Conservation (phyloP, 176 grass and related monocot species). For the Oryza coarctata region DNA sequence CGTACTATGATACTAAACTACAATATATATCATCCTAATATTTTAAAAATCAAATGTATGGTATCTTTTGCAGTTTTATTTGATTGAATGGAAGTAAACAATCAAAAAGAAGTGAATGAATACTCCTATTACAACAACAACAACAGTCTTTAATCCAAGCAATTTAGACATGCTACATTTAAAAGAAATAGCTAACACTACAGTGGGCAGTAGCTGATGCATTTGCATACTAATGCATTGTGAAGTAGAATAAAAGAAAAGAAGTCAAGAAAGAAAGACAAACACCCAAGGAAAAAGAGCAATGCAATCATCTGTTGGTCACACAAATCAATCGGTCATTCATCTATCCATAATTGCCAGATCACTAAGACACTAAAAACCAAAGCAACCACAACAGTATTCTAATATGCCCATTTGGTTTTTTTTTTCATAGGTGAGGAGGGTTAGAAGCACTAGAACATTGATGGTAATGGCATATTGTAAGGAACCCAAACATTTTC, state of each 20-base stretch:
- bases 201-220: background rate
- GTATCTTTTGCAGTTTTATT: background rate
- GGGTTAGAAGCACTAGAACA: background rate
- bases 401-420: slow-evolving; percentile 11
- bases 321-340: slow-evolving; percentile 6
- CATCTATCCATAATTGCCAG: slow-evolving; percentile 16
- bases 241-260: slow-evolving; percentile 1
- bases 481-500: background rate
- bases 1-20: background rate
- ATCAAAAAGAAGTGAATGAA: background rate
- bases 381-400: slow-evolving; percentile 18
- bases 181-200: slow-evolving; percentile 21
- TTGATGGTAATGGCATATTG: background rate
- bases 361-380: slow-evolving; percentile 11
- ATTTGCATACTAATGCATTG: background rate
- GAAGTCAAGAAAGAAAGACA: background rate
- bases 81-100: slow-evolving; percentile 2
- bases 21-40: background rate
- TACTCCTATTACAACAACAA: background rate
- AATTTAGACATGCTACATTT: background rate
- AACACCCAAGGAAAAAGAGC: background rate
- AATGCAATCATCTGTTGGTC: slow-evolving; percentile 26
- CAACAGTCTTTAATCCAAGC: background rate
- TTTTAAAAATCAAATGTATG: background rate
- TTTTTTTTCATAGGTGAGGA: slow-evolving; percentile 23